Conservation (phyloP, 2,329 filamentous ascomycete species). For the Madurella fahalii region DNA sequence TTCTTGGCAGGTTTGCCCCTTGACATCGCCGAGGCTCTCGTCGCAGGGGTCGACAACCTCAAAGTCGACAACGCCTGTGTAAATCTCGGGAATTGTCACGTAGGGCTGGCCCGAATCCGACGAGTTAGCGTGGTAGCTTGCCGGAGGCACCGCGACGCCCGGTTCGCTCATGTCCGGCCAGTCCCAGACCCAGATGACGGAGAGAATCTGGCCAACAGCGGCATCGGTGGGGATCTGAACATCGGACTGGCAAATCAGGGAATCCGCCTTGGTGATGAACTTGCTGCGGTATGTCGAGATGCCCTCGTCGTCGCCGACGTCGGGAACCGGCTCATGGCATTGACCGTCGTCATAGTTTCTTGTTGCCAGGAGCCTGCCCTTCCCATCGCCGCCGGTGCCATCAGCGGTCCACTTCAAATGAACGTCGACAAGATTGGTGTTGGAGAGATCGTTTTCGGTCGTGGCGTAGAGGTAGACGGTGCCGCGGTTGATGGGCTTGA, state of each 20-base stretch:
- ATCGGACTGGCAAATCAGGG: conserved; percentile 73
- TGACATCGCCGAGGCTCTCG: conserved; percentile 37
- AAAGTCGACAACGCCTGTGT: conserved; percentile 38
- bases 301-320: conserved; percentile 43
- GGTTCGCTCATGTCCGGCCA: conserved; percentile 62
- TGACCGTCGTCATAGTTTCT: conserved; percentile 86
- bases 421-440: conserved; percentile 57
- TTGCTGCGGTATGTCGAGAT: conserved; percentile 58
- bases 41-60: conserved; percentile 30
- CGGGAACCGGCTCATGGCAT: conserved; percentile 65
- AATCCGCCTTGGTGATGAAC: conserved; percentile 48
- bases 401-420: conserved; percentile 73
- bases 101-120: conserved; percentile 25
- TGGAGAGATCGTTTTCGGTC: conserved; percentile 44
- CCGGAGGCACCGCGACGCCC: conserved; percentile 30
- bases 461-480: conserved; percentile 75
- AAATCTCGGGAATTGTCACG: conserved; percentile 32
- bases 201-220: conserved; percentile 62
- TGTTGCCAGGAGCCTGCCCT: conserved; percentile 70
- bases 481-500: conserved; percentile 63
- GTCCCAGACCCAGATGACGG: conserved; percentile 95
- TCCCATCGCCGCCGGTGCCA: conserved; percentile 74
- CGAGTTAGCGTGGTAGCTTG: conserved; percentile 13
- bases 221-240: conserved; percentile 67
- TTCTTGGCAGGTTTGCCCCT: conserved; percentile 34